These are phyloP conservation scores for Boechera retrofracta DNA, from an alignment of 345 rosid genomes.

Conservation along the genomic window DNA sequence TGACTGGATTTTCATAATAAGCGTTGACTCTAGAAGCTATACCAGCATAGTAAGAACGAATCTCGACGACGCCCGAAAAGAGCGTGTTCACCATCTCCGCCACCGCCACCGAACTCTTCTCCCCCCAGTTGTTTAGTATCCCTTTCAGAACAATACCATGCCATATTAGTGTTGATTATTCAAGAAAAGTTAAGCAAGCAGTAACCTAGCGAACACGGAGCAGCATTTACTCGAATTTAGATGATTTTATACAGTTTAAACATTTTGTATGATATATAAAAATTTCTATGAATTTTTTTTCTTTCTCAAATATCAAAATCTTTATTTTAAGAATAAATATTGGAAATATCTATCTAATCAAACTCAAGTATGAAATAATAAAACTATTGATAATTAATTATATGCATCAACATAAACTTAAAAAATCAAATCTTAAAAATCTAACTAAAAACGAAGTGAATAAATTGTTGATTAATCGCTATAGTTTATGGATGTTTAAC, in stretches of 20 bases:
- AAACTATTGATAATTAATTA: no score
- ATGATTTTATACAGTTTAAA: neutral
- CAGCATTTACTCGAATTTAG: neutral
- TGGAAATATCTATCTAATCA: no score
- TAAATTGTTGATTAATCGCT: no score
- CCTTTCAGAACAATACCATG: neutral
- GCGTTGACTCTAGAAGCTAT: neutral
- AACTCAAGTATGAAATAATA: no score
- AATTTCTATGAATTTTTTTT: no score
- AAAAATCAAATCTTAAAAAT: neutral
- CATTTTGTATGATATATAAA: neutral
- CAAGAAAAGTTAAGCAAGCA: neutral
- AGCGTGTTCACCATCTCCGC: conserved; percentile 43
- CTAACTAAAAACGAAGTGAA: neutral
- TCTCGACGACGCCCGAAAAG: neutral
- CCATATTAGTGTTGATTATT: neutral
- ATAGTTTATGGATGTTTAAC: neutral
- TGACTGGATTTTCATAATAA: neutral
- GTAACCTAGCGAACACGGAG: neutral
- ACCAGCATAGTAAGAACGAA: neutral
- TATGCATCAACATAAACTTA: neutral
- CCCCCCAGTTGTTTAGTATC: neutral
- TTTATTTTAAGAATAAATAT: no score
- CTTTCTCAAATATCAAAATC: no score
- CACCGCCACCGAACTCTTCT: conserved; percentile 13